Evolutionary conservation across 148 eudicot species (phyloP), one percentile per base, ranked within the genome.

Genomic region (Cornus suecica): DNA sequence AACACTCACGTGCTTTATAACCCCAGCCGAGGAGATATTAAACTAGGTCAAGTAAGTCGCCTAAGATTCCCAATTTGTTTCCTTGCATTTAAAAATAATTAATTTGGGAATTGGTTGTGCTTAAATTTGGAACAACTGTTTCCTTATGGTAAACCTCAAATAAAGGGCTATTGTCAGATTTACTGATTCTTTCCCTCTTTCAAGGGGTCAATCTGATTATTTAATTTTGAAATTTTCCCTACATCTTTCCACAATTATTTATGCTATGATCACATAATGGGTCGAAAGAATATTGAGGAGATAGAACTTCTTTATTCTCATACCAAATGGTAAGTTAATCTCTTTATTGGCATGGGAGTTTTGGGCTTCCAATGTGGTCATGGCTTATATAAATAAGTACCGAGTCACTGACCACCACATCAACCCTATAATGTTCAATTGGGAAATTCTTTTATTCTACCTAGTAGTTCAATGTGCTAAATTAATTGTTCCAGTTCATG

Each of bases 11-110:
- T 82, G 48, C 73, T 82, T 34, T 82, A 65, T 74, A 74, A 75
- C 51, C 84, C 84, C 66, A 78, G 73, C 66, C 74, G 84, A 42
- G 84, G 81, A 15, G 84, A 82, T 63, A 68, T 78, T 63, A 82
- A 82, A 78, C 74, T 82, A 56, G 84, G 84, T 32, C 81, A 82
- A 82, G 84, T 82, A 74, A 74, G 84, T 77, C 30, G 25, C 54
- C 27, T 34, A 65, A 31, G 66, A 29, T 64, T 28, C 51, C 28
- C 54, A 78, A 31, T 34, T 77, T 32, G 16, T 18, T n/a, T n/a
- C n/a, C n/a, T n/a, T n/a, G n/a, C n/a, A n/a, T n/a, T n/a, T n/a
- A n/a, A n/a, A n/a, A n/a, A n/a, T n/a, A n/a, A n/a, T n/a, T n/a
- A n/a, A n/a, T n/a, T n/a, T n/a, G n/a, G n/a, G n/a, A n/a, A n/a